A percentile compares a stretch with the other conserved stretches of the same genome.
phyloP scores from a whole-genome alignment of 2,329 filamentous ascomycete genomes.

The Ophiostoma himal-ulmi region DNA sequence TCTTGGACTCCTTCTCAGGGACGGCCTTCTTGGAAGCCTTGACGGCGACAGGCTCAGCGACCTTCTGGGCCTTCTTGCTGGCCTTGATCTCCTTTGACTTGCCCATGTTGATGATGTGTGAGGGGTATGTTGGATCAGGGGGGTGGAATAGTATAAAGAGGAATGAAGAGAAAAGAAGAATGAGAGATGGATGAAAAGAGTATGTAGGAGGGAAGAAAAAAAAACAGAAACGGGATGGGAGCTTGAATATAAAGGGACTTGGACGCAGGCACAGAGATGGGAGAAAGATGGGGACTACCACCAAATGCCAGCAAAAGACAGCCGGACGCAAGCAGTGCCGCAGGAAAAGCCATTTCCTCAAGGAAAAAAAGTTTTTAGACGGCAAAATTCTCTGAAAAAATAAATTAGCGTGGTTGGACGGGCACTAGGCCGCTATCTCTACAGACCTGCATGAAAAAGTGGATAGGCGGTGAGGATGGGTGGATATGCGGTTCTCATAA shows the following conservation, averaged over 20 bases:
- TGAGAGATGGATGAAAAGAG: background rate
- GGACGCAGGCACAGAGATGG: background rate
- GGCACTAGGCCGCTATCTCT: constrained; percentile 5
- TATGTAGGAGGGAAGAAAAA: constrained; percentile 15
- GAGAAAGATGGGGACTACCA: constrained; percentile 12
- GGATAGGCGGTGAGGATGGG: constrained; percentile 29
- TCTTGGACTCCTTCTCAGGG: constrained; percentile 52
- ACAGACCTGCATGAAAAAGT: constrained; percentile 11
- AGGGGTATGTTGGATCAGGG: constrained; percentile 9
- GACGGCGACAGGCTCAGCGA: constrained; percentile 23
- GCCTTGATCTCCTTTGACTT: constrained; percentile 60
- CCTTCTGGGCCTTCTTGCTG: constrained; percentile 25
- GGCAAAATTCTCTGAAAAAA: constrained; percentile 27
- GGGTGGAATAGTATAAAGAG: constrained; percentile 18
- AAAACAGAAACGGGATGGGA: constrained; percentile 2
- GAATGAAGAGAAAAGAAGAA: constrained; percentile 10
- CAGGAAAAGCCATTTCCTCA: background rate
- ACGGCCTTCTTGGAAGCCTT: constrained; percentile 40
- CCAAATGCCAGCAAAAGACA: constrained; percentile 1
- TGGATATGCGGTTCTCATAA: background rate
- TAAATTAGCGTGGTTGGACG: constrained; percentile 26
- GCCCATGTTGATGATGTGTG: constrained; percentile 48
- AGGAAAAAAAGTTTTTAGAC: constrained; percentile 25
- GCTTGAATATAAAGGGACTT: constrained; percentile 11
- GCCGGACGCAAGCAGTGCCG: background rate